phyloP scores from a whole-genome alignment of 2,329 filamentous ascomycete species.

The Taxawa tesnikishii region DNA sequence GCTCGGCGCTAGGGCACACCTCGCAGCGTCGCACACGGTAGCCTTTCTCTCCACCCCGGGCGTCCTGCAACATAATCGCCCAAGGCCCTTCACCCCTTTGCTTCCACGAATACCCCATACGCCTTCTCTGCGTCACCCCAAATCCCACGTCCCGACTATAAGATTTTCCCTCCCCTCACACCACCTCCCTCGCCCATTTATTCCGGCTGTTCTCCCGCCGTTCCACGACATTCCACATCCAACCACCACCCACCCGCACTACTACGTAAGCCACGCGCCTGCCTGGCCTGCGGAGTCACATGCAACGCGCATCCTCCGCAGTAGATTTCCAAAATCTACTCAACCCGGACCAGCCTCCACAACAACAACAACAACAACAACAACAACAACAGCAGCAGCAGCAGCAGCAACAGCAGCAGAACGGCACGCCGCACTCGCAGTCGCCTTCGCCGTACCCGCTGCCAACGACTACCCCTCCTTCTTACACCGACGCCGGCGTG shows the following conservation, averaged over 20 bases:
- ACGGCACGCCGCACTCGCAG: too few relatives aligned
- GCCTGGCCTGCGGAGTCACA: slow-evolving; percentile 45
- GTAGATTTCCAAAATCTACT: slow-evolving; percentile 67
- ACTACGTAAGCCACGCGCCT: too few relatives aligned
- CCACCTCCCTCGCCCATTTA: neutral
- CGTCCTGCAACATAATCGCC: too few relatives aligned
- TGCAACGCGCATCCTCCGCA: slow-evolving; percentile 62
- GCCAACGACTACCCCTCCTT: slow-evolving; percentile 7
- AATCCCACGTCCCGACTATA: slow-evolving; percentile 1
- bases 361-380: slow-evolving; percentile 30
- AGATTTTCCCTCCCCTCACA: slow-evolving; percentile 4
- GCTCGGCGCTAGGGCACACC: neutral
- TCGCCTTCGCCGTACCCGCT: slow-evolving; percentile 40
- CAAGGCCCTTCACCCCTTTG: neutral
- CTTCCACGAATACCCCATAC: neutral
- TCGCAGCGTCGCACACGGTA: too few relatives aligned
- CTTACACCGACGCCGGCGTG: slow-evolving; percentile 9
- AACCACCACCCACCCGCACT: too few relatives aligned
- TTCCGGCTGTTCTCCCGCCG: too few relatives aligned
- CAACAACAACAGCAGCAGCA: too few relatives aligned
- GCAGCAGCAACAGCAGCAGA: too few relatives aligned
- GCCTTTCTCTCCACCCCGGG: neutral
- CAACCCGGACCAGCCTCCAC: slow-evolving; percentile 41
- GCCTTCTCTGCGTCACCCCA: neutral
- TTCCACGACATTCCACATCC: too few relatives aligned